Conservation (phyloP, 495 filamentous ascomycete species). For the Tirmania nivea region DNA sequence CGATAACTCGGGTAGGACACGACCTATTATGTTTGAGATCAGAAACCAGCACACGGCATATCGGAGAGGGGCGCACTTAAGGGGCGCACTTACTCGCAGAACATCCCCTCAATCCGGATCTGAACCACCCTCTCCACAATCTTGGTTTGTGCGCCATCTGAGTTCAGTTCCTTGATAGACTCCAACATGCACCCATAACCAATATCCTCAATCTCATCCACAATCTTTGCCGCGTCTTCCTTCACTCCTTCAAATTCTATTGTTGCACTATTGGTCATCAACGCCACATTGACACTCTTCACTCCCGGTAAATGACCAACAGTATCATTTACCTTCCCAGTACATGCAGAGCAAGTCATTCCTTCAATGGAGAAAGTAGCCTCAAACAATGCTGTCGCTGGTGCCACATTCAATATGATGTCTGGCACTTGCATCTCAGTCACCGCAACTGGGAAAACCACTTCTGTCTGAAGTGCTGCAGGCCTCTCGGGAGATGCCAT, state of each 20-base stretch:
- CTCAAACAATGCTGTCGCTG: not conserved
- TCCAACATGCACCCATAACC: slow-evolving; percentile 55
- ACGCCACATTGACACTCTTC: slow-evolving; percentile 39
- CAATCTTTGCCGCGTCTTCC: slow-evolving; percentile 33
- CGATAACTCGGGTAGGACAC: slow-evolving; percentile 21
- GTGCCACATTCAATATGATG: slow-evolving; percentile 3
- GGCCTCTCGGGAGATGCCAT: not conserved
- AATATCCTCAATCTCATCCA: slow-evolving; percentile 52
- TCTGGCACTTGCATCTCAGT: not conserved
- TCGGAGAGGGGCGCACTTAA: no score
- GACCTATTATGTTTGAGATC: slow-evolving; percentile 10
- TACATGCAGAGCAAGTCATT: slow-evolving; percentile 70
- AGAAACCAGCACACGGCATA: not conserved
- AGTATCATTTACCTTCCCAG: slow-evolving; percentile 38
- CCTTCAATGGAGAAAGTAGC: slow-evolving; percentile 52
- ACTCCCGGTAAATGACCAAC: slow-evolving; percentile 43
- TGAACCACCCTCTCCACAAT: slow-evolving; percentile 33
- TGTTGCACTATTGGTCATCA: slow-evolving; percentile 50
- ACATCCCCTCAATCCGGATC: slow-evolving; percentile 63
- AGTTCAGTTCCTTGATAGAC: slow-evolving; percentile 19
- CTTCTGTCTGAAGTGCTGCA: not conserved
- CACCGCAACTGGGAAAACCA: not conserved
- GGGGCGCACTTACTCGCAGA: slow-evolving; percentile 72
- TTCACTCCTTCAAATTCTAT: slow-evolving; percentile 36
- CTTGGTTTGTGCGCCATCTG: slow-evolving; percentile 1